These are phyloP conservation scores for Adansonia gregorii DNA, from an alignment of 441 rosid genomes.

Conservation along the genomic window DNA sequence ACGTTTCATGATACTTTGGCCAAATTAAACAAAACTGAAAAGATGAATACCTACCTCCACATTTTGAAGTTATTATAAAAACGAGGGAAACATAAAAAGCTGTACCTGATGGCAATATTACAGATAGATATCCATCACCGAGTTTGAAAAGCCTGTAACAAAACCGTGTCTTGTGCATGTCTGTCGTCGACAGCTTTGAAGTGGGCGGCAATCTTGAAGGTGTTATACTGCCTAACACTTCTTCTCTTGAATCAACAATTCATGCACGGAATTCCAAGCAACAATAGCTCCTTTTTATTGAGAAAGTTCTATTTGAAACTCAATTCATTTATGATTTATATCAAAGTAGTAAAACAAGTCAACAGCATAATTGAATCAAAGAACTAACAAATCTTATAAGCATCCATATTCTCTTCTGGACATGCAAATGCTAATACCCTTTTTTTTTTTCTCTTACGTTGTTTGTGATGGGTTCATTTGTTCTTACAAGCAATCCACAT, in stretches of 20 bases:
- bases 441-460: too few relatives aligned
- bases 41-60: not conserved
- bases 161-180: slow-evolving; percentile 68
- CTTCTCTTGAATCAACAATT: slow-evolving; percentile 28
- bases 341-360: not conserved
- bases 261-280: not conserved
- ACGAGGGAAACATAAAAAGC: not conserved
- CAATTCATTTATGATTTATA: not conserved
- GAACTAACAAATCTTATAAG: not conserved
- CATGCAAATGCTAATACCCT: too few relatives aligned
- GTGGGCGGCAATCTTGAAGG: slow-evolving; percentile 50
- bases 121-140: slow-evolving; percentile 76
- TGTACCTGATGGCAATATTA: slow-evolving; percentile 72
- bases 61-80: not conserved
- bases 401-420: too few relatives aligned
- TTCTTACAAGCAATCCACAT: not conserved
- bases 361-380: too few relatives aligned
- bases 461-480: not conserved
- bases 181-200: slow-evolving; percentile 40
- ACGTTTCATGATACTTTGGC: too few relatives aligned
- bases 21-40: not conserved
- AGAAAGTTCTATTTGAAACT: not conserved
- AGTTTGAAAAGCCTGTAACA: slow-evolving; percentile 71
- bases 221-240: slow-evolving; percentile 44
- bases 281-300: not conserved